Base-by-base conservation (phyloP, 1,139 yeast genomes). In the Arxiozyma telluris region DNA sequence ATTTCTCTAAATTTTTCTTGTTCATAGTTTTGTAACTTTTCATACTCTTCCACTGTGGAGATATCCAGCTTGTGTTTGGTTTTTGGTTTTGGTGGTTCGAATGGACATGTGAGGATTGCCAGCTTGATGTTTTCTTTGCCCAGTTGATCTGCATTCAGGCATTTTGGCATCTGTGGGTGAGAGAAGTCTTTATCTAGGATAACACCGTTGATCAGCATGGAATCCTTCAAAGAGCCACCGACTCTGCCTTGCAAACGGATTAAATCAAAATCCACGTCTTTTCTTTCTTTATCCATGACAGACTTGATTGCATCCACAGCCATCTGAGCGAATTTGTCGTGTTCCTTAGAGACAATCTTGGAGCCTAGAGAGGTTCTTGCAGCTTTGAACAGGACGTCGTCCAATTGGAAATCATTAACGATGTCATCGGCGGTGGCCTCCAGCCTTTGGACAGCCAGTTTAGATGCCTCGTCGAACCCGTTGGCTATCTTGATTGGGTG, bases 81-180 rank as follows among this genome's bases (percentile, higher is more conserved):
- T 75, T 93, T 94, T 63, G 98, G 99, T 74, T 93, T 93, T 64
- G 99, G 99, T 47, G 99, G 99, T 76, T 93, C 99, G 69, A 93
- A 93, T 64, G 99, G 98, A 75, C 98, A 91, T 1, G 99, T 93
- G 69, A 93, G 78, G 61, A 93, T 91, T 51, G 98, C 98, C 60
- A 94, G 79, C 70, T 86, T 88, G 60, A 91, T 95, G 71, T 91
- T 87, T 56, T 79, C 77, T 30, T 60, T 53, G 15, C 69, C 70
- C 7, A 64, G 68, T 42, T 58, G 63, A 30, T 71, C 66, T 34
- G 70, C 66, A 41, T 58, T 39, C 49, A 93, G 79, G 53, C 72
- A 72, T 67, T 87, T 88, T 50, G 96, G 93, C 98, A 94, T 94
- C 73, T 94, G 98, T 8, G 98, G 97, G 71, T 94, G 98, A 5